These are phyloP conservation scores for Hibiscus tridactylites DNA, from an alignment of 345 rosid species.

Conservation along the genomic window DNA sequence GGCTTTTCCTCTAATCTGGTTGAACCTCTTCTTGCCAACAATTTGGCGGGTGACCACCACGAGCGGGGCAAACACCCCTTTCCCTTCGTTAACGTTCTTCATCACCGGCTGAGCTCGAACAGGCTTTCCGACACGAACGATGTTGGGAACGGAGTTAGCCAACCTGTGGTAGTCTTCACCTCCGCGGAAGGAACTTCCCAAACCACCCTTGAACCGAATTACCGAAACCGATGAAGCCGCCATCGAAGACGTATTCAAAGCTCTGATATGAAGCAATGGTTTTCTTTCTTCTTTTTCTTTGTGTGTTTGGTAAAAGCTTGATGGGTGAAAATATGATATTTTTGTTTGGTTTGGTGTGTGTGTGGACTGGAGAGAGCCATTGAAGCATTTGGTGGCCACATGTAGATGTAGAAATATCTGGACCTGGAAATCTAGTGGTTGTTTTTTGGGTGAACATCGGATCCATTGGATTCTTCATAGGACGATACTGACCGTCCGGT, in stretches of 20 bases:
- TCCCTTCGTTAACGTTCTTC: constrained; percentile 94
- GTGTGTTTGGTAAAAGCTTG: background rate
- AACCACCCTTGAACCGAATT: constrained; percentile 10
- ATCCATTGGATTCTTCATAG: background rate
- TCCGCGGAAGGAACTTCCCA: constrained; percentile 7
- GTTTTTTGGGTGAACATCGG: background rate
- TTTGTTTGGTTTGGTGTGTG: background rate
- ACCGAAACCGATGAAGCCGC: constrained; percentile 4
- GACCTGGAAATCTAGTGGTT: background rate
- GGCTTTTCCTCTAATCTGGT: constrained; percentile 95
- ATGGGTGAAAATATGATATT: background rate
- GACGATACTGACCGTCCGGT: background rate
- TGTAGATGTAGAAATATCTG: background rate
- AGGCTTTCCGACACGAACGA: constrained; percentile 39
- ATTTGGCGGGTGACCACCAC: constrained; percentile 68
- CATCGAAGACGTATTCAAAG: background rate
- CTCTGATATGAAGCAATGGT: background rate
- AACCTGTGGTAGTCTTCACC: constrained; percentile 9
- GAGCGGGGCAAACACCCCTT: constrained; percentile 78
- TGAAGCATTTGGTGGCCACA: constrained; percentile 30
- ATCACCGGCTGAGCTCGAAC: constrained; percentile 51
- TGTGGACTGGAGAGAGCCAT: background rate
- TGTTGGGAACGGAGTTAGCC: constrained; percentile 25
- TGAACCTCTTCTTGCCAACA: constrained; percentile 77
- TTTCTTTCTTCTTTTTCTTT: background rate